Base-by-base conservation (phyloP, 2,329 filamentous ascomycete species). In the Cladosporium cucumerinum region DNA sequence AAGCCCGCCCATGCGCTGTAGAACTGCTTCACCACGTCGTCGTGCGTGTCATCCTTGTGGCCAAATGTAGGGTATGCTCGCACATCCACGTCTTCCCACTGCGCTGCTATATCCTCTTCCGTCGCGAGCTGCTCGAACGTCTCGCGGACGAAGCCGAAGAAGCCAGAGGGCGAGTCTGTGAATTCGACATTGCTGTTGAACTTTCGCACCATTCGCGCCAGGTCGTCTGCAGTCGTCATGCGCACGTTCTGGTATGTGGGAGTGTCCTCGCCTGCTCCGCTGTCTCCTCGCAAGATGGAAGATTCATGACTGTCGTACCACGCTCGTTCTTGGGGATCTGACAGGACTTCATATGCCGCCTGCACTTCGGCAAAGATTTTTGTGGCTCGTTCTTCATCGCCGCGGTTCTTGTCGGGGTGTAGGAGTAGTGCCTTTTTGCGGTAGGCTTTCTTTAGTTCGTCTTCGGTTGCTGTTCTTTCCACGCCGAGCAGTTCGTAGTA, bases 291-390 rank as follows among this genome's bases (percentile, higher is more conserved):
- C 67, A 98, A 80, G 67, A 98, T 96, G 59, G 90, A 88, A 70
- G 93, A 89, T 66, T 92, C 89, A 75, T 99, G 95, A 2, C 93
- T 93, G 78, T 99, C 94, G 80, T 99, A 99, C 95, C 95, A 99
- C 34, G 93, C 90, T 71, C 95, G 87, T 77, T 99, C 95, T 76
- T 99, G 94, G 12, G 93, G 88, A 76, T 99, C 95, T 1, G 93
- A 96, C 1, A 99, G 85, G n/a, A 99, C 87, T 77, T 98, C 92
- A 76, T 99, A 96, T 55, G 95, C 95, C 39, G 93, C 86, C 77
- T 97, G 94, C 30, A 98, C 85, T 74, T 97, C 93, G 58, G 95
- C 93, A 75, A 99, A 99, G 61, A 89, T 87, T 69, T 83, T 86
- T 1, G 95, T 99, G 2, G 94, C 89, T 68, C 87, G 86, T 72